Evolutionary conservation across 2,329 filamentous ascomycete genomes (phyloP), one percentile per base, ranked within the genome.

Genomic region (Epichloe coenophiala): DNA sequence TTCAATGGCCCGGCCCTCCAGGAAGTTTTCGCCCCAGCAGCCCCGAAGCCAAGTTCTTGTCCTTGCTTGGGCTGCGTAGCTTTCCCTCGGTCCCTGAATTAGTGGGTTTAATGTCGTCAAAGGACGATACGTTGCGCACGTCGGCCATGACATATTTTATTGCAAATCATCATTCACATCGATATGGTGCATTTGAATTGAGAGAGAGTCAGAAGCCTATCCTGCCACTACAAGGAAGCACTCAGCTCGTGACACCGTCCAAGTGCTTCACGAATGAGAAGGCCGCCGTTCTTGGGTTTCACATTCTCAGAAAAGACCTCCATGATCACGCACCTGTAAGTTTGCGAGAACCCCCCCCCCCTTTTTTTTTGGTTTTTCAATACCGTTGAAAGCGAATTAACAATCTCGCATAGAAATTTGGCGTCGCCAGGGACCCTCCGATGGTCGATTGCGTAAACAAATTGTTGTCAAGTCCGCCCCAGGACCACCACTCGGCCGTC

Each of bases 101-200:
- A 8, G 76, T 95, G 3, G 76, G 83, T 5, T 81, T 94, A 64
- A 89, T 96, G 76, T 75, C 81, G 35, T 80, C 78, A 64, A 56
- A 80, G 61, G 65, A 82, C 65, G 56, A 71, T 54, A 59, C 63
- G 8, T 68, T 88, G 39, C 80, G 89, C 54, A 75, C 80, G 42
- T 80, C 79, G 51, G 79, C 88, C 0, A 80, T 95, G 73, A 76
- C 77, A 2, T 97, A 95, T 65, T 95, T 89, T 63, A 78, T 95
- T 50, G 75, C 79, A 33, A 86, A 91, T 59, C 84, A 91, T 63
- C 81, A 87, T 55, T 76, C 76, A 33, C 88, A 96, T 59, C 78
- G 79, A 1, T 97, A 98, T 64, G 75, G 70, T 1, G 68, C 70
- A 2, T 87, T 80, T 62, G 76, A 81, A 56, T 74, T 84, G 49